Base-by-base conservation (phyloP, 805 yeast genomes). In the Kodamaea neixiangensis region DNA sequence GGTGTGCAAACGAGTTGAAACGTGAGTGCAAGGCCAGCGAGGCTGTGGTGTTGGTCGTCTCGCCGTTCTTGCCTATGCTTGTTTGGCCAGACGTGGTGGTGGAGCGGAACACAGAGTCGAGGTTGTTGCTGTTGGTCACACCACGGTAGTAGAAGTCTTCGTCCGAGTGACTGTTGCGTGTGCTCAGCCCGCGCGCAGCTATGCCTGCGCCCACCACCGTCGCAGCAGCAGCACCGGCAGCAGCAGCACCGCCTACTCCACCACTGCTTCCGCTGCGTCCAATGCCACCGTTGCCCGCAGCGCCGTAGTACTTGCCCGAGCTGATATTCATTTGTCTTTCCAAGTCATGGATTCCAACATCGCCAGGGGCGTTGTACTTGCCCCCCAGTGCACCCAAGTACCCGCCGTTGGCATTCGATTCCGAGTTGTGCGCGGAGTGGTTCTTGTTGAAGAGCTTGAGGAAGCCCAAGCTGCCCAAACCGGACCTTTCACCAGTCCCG, bases 101-200 rank as follows among this genome's bases (percentile, higher is more conserved):
- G 29, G 33, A 38, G n/a, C 53, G 20, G 63, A 74, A 74, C 10
- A 74, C 66, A 1, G 76, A 66, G 47, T 73, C 78, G 31, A 74
- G 63, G 54, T 74, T 74, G 54, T 73, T 74, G 51, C 62, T 67
- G 55, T 72, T 73, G 45, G 76, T 65, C 18, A 74, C 76, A 5
- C 79, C 79, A 44, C 79, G 67, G 58, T 74, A 74, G 47, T 61
- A 71, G 49, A 69, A 74, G 50, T 71, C 79, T 18, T 64, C 68
- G 42, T 58, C 57, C 17, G 54, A 18, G 19, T 22, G 46, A 13
- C 21, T 29, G 19, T 20, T 15, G 31, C 46, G 39, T 20, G 11
- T 55, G 38, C 51, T 57, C 18, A 44, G 46, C 41, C 18, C 37
- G 18, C 31, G 20, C 1, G 50, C 54, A 7, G 54, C 53, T 4